Conservation (phyloP, 805 yeast species). For the Komagataella ulmi region DNA sequence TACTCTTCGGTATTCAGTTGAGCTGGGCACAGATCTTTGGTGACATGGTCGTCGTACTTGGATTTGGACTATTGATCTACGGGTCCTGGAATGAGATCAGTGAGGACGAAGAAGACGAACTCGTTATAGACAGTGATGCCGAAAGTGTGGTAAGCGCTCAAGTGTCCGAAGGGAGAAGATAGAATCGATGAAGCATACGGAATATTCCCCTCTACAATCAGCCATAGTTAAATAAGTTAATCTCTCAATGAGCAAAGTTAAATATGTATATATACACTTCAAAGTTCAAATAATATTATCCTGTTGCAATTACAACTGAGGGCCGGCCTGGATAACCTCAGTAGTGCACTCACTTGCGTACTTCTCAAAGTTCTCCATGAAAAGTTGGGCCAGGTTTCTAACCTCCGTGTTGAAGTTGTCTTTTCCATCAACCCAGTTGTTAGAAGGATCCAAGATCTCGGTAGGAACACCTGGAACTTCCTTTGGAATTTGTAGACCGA, state of each 20-base stretch:
- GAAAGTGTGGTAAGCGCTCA: constrained; percentile 12
- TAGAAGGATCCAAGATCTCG: constrained; percentile 77
- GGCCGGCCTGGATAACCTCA: constrained; percentile 92
- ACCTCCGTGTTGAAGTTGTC: constrained; percentile 42
- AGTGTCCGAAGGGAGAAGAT: not conserved
- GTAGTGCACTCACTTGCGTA: constrained; percentile 71
- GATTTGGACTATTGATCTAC: constrained; percentile 51
- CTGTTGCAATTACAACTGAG: constrained; percentile 26
- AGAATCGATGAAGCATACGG: not conserved
- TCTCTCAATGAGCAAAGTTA: not conserved
- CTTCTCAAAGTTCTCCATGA: constrained; percentile 76
- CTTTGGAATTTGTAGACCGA: constrained; percentile 81
- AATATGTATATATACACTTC: not conserved
- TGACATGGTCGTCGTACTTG: constrained; percentile 52
- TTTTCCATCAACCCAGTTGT: constrained; percentile 56
- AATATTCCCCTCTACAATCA: not conserved
- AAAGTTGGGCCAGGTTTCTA: constrained; percentile 56
- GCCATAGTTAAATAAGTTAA: no score
- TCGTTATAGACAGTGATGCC: constrained; percentile 17
- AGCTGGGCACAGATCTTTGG: constrained; percentile 50
- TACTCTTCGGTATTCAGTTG: constrained; percentile 45
- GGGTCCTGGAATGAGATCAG: constrained; percentile 55
- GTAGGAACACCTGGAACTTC: constrained; percentile 70
- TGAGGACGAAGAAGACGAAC: constrained; percentile 22
- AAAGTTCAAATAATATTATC: not conserved